phyloP scores from a whole-genome alignment of 2,329 filamentous ascomycete genomes.

The Ophiostoma australiae region DNA sequence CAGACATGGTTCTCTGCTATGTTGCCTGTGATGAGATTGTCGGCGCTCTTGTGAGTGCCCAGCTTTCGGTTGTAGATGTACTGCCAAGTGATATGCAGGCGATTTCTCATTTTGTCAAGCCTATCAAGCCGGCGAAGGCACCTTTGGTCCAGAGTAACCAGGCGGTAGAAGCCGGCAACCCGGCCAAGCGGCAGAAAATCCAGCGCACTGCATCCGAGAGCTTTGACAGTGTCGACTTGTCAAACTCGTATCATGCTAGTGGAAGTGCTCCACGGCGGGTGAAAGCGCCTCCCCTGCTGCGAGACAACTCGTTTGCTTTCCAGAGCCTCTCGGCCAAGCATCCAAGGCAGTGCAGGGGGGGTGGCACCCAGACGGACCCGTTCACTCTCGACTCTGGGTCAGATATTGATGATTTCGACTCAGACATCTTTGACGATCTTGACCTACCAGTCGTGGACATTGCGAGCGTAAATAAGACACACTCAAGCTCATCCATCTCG shows the following conservation, averaged over 20 bases:
- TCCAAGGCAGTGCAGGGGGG: slow-evolving; percentile 13
- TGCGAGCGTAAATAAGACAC: neutral
- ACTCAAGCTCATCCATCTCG: neutral
- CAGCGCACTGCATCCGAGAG: neutral
- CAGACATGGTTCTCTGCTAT: slow-evolving; percentile 59
- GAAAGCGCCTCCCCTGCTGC: neutral
- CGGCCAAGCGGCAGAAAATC: neutral
- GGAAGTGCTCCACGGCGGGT: neutral
- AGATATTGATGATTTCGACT: slow-evolving; percentile 23
- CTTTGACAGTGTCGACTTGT: neutral
- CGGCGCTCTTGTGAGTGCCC: slow-evolving; percentile 45
- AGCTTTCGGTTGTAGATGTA: slow-evolving; percentile 22
- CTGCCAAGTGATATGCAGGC: neutral
- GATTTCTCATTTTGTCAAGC: neutral
- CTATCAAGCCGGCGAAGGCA: neutral
- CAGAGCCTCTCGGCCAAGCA: neutral
- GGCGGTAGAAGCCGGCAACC: neutral
- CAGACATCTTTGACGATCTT: slow-evolving; percentile 26
- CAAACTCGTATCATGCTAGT: neutral
- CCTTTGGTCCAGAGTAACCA: neutral
- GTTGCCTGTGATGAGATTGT: slow-evolving; percentile 83
- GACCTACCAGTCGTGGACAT: slow-evolving; percentile 4
- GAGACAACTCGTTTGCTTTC: slow-evolving; percentile 16
- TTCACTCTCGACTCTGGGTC: slow-evolving; percentile 21
- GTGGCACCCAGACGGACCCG: slow-evolving; percentile 16